Conservation (phyloP, 495 filamentous ascomycete genomes). For the Penicillium soppii region DNA sequence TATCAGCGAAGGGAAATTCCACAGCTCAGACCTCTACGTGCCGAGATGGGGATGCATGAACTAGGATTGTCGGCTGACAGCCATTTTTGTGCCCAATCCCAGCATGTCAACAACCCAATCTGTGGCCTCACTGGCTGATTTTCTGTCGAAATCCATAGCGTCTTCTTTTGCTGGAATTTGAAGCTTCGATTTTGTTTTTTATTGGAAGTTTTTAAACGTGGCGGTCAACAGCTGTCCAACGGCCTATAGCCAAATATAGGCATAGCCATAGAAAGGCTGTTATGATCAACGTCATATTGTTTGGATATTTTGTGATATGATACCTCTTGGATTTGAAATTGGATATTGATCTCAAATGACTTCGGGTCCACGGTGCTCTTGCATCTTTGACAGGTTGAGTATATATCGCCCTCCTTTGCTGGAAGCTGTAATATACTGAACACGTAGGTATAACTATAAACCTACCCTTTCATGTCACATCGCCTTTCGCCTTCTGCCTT, state of each 20-base stretch:
- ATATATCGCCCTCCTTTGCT: not conserved
- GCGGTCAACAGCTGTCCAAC: constrained; percentile 12
- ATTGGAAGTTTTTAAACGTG: not conserved
- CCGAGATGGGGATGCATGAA: too few relatives aligned
- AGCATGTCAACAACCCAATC: constrained; percentile 21
- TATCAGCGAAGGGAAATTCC: not conserved
- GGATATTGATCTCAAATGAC: too few relatives aligned
- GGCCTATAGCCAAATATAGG: not conserved
- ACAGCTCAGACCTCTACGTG: too few relatives aligned
- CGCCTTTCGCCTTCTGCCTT: too few relatives aligned
- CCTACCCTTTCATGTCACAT: too few relatives aligned
- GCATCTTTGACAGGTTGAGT: not conserved
- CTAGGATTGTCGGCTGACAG: not conserved
- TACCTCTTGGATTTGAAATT: too few relatives aligned
- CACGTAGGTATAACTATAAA: too few relatives aligned
- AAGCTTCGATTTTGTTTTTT: constrained; percentile 19
- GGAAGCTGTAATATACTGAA: too few relatives aligned
- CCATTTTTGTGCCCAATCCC: constrained; percentile 28
- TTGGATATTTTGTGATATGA: too few relatives aligned
- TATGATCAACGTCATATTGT: too few relatives aligned
- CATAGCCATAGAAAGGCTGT: not conserved
- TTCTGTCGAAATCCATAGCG: constrained; percentile 5
- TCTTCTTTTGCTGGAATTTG: constrained; percentile 1
- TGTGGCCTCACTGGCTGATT: constrained; percentile 18
- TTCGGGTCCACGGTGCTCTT: too few relatives aligned